Conservation (phyloP, 2,329 filamentous ascomycete genomes). For the Verticillium albo-atrum region DNA sequence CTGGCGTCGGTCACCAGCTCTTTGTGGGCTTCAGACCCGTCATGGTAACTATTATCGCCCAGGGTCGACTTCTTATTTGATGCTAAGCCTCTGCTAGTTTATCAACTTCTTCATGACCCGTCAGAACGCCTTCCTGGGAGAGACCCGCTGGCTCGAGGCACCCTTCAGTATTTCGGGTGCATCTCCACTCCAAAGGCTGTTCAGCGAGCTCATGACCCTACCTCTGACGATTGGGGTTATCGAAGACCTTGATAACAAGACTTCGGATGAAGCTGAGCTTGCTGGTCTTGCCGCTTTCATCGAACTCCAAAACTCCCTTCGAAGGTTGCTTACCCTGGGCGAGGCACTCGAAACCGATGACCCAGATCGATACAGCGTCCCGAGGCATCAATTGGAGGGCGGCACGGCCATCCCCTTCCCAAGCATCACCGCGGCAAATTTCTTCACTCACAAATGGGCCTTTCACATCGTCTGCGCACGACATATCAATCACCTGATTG, state of each 20-base stretch:
- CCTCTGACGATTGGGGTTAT: constrained; percentile 20
- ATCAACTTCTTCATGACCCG: constrained; percentile 22
- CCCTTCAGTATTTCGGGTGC: constrained; percentile 22
- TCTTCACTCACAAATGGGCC: constrained; percentile 30
- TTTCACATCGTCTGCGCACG: constrained; percentile 29
- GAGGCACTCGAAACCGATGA: constrained; percentile 4
- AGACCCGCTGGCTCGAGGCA: constrained; percentile 20
- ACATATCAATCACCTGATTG: constrained; percentile 17
- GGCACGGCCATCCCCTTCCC: constrained; percentile 21
- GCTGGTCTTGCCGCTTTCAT: neutral
- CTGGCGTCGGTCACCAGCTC: constrained; percentile 28
- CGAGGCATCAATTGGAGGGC: neutral
- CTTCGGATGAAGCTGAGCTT: neutral
- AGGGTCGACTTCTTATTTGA: neutral
- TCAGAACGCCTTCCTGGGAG: constrained; percentile 23
- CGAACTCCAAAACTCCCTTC: neutral
- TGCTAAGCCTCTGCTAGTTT: constrained; percentile 16
- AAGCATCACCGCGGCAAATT: constrained; percentile 30
- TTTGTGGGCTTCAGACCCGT: constrained; percentile 35
- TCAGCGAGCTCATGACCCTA: constrained; percentile 21
- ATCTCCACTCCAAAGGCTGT: constrained; percentile 25
- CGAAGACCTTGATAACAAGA: constrained; percentile 7
- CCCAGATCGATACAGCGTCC: neutral
- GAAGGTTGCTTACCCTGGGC: constrained; percentile 3
- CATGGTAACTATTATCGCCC: constrained; percentile 20